These are phyloP conservation scores for Blastocystis sp. DNA, from an alignment of 352 stramenopile species.

Conservation along the genomic window DNA sequence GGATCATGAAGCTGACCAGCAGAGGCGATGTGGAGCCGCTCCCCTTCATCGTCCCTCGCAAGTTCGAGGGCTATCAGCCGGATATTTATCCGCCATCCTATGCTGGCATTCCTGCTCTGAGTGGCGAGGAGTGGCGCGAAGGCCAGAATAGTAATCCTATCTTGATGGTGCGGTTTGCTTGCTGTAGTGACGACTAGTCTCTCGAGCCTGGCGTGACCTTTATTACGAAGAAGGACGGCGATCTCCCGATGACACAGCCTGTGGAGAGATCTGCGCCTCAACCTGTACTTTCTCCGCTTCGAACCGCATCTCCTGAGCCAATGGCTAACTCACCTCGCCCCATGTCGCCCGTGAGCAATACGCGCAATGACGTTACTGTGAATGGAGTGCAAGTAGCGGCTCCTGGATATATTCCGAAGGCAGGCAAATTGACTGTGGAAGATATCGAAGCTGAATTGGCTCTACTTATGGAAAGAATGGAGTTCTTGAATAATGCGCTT, in stretches of 20 bases:
- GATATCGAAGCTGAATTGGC: slow-evolving; percentile 50
- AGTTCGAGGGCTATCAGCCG: slow-evolving; percentile 97
- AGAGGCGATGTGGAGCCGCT: slow-evolving; percentile 88
- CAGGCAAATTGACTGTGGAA: slow-evolving; percentile 27
- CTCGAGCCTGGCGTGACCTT: slow-evolving; percentile 14
- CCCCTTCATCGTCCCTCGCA: slow-evolving; percentile 87
- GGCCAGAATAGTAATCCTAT: slow-evolving; percentile 78
- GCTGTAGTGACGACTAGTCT: not conserved
- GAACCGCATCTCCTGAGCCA: not conserved
- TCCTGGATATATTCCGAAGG: slow-evolving; percentile 54
- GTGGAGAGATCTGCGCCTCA: not conserved
- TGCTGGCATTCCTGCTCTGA: slow-evolving; percentile 83
- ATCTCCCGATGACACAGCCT: not conserved
- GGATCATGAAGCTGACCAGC: slow-evolving; percentile 90
- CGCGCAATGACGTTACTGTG: not conserved
- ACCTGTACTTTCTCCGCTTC: not conserved
- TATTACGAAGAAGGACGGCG: not conserved
- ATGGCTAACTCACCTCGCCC: not conserved
- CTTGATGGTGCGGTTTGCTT: not conserved
- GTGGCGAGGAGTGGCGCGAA: slow-evolving; percentile 85
- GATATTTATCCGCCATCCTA: slow-evolving; percentile 96
- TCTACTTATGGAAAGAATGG: slow-evolving; percentile 41
- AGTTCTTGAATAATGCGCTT: slow-evolving; percentile 52
- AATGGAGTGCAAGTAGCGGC: slow-evolving; percentile 14
- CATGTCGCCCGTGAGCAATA: not conserved